Evolutionary conservation across 257 asterid genomes (phyloP).

Genomic region (Leonotis leonurus): DNA sequence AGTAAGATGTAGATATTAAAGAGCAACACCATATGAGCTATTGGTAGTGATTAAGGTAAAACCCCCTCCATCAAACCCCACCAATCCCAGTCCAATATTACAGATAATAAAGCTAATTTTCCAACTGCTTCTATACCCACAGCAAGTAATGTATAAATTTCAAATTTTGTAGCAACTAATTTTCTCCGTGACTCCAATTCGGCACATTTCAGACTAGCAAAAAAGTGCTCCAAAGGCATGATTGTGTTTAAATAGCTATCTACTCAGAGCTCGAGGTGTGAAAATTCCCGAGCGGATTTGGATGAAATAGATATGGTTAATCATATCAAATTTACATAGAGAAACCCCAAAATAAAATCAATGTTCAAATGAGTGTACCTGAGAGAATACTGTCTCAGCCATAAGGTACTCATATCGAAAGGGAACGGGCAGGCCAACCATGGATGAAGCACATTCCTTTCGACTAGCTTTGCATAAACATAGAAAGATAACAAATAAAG

Average conservation of each 20-base stretch:
- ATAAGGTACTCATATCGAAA: slow-evolving; percentile 94
- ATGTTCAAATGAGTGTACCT: slow-evolving; percentile 42
- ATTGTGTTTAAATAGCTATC: background rate
- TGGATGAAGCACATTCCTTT: slow-evolving; percentile 94
- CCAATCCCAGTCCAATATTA: background rate
- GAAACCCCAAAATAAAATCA: background rate
- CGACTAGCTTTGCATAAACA: slow-evolving; percentile 96
- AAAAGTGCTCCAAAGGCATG: background rate
- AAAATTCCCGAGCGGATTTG: background rate
- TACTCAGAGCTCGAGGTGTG: background rate
- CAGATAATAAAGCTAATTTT: background rate
- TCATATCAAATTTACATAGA: background rate
- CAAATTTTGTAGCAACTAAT: background rate
- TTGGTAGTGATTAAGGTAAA: background rate
- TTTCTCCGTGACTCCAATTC: background rate
- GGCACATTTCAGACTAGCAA: background rate
- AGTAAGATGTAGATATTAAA: slow-evolving; percentile 7
- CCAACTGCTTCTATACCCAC: background rate
- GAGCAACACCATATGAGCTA: slow-evolving; percentile 14
- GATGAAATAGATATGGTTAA: background rate
- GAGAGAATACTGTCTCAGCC: slow-evolving; percentile 99
- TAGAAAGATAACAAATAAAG: slow-evolving; percentile 11
- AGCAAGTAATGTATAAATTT: background rate
- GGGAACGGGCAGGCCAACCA: slow-evolving; percentile 97
- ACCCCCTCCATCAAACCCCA: slow-evolving; percentile 8